Evolutionary conservation across 1,139 yeast species (phyloP).

Genomic region (Blastobotrys apis): DNA sequence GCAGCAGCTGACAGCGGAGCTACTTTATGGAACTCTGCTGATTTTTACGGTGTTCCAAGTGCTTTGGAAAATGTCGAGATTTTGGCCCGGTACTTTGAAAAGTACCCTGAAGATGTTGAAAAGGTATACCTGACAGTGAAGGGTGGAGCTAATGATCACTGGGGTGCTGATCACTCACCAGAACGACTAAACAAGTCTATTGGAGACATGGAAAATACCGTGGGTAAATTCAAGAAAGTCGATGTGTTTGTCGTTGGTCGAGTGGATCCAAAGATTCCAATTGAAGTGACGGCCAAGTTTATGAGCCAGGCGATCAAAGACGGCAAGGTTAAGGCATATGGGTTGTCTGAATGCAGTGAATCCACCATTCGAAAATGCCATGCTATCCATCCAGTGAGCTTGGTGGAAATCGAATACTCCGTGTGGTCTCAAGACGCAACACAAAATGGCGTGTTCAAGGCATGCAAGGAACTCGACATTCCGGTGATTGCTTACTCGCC

Average conservation of each 20-base stretch:
- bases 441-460: conserved; percentile 55
- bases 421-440: conserved; percentile 58
- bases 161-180: conserved; percentile 41
- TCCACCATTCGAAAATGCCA: conserved; percentile 55
- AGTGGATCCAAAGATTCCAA: conserved; percentile 47
- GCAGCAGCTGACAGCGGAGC: conserved; percentile 45
- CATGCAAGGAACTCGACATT: conserved; percentile 52
- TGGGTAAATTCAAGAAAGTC: conserved; percentile 36
- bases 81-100: conserved; percentile 52
- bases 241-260: conserved; percentile 70
- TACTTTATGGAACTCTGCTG: conserved; percentile 68
- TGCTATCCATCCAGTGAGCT: conserved; percentile 50
- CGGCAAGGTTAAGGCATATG: conserved; percentile 54
- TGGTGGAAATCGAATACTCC: conserved; percentile 74
- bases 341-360: conserved; percentile 63
- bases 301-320: conserved; percentile 29
- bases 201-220: conserved; percentile 42
- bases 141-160: conserved; percentile 63
- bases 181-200: conserved; percentile 30
- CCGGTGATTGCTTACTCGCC: conserved; percentile 81
- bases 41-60: conserved; percentile 58
- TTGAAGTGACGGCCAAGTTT: conserved; percentile 25
- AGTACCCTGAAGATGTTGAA: conserved; percentile 50
- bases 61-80: conserved; percentile 50
- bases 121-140: conserved; percentile 60